Evolutionary conservation across 2,329 filamentous ascomycete genomes (phyloP).

Genomic region (Pseudocercospora vitis): DNA sequence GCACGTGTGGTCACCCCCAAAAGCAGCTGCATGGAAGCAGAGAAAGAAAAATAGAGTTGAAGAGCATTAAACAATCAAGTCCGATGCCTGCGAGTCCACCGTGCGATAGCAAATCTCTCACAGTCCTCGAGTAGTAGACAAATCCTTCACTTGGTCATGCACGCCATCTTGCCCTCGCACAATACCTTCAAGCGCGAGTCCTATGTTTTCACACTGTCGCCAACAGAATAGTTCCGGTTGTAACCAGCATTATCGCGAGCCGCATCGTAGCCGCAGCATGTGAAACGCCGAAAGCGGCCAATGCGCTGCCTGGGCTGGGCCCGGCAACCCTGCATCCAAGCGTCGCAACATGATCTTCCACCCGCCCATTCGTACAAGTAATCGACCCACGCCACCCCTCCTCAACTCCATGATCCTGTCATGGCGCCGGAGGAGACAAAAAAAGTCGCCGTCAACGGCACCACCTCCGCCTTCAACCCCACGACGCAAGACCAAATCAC

Average conservation of each 20-base stretch:
- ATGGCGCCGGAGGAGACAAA: conserved; percentile 9
- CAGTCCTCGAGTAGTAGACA: too few relatives aligned
- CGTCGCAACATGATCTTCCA: neutral
- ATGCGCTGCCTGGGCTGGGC: neutral
- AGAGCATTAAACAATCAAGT: too few relatives aligned
- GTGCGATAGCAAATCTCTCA: too few relatives aligned
- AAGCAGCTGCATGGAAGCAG: conserved; percentile 10
- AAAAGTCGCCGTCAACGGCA: conserved; percentile 43
- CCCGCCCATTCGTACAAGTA: neutral
- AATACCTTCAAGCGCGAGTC: too few relatives aligned
- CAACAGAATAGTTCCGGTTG: too few relatives aligned
- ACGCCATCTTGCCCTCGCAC: too few relatives aligned
- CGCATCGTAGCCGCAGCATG: neutral
- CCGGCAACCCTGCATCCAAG: neutral
- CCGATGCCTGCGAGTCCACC: too few relatives aligned
- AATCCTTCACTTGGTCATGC: too few relatives aligned
- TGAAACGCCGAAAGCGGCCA: conserved; percentile 4
- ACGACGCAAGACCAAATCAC: conserved; percentile 45
- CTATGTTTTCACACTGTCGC: too few relatives aligned
- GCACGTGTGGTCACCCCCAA: conserved; percentile 1
- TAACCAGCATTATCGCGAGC: too few relatives aligned
- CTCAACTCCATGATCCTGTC: neutral
- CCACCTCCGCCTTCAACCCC: conserved; percentile 42
- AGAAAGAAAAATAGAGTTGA: neutral
- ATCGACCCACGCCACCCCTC: neutral